Conservation (phyloP, 1,284 basidiomycete species). For the Ganoderma boninense region DNA sequence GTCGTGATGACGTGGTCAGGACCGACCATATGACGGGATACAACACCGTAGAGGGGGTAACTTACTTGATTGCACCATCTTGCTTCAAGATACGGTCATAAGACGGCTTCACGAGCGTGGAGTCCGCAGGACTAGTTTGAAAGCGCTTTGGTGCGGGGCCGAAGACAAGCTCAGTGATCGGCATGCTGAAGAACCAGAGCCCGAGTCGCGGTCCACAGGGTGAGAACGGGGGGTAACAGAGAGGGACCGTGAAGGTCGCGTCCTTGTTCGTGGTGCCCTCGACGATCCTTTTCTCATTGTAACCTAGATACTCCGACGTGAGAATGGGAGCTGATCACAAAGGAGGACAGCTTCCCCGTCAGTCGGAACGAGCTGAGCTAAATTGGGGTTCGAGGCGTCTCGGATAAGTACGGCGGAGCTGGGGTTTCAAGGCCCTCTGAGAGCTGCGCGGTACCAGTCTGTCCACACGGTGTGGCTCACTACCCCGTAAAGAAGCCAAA, state of each 20-base stretch:
- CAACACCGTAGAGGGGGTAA: not conserved
- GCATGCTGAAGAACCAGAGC: constrained; percentile 3
- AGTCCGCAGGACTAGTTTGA: constrained; percentile 21
- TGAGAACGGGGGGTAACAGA: constrained; percentile 1
- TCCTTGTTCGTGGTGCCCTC: not conserved
- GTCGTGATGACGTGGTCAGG: not conserved
- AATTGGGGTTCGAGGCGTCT: not conserved
- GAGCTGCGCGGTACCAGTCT: not conserved
- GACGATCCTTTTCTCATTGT: not conserved
- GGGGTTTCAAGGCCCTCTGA: not conserved
- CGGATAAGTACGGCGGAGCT: not conserved
- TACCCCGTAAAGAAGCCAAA: not conserved
- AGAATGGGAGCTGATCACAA: constrained; percentile 4
- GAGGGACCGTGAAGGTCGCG: constrained; percentile 9
- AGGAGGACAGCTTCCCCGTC: not conserved
- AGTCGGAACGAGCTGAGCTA: not conserved
- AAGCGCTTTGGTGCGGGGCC: constrained; percentile 20
- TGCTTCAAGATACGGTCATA: constrained; percentile 28
- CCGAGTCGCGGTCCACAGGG: not conserved
- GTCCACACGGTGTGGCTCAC: not conserved
- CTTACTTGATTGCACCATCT: constrained; percentile 33
- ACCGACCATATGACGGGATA: not conserved
- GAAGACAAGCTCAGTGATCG: constrained; percentile 27
- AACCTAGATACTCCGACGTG: constrained; percentile 8
- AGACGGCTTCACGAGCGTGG: constrained; percentile 14